phyloP scores from a whole-genome alignment of 495 filamentous ascomycete genomes.

The Talaromyces proteolyticus region DNA sequence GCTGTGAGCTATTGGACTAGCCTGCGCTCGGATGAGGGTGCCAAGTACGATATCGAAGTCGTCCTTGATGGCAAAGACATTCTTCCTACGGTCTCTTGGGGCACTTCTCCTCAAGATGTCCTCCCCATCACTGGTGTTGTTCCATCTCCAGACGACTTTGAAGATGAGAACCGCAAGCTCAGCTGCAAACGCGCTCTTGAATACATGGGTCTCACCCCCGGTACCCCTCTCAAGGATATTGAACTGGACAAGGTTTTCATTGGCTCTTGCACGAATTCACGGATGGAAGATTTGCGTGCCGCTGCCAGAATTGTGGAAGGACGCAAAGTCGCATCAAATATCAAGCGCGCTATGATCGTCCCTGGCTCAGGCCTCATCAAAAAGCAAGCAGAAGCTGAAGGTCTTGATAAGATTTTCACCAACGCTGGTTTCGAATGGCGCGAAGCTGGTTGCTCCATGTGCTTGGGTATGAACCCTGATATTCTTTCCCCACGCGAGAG shows the following conservation, averaged over 20 bases:
- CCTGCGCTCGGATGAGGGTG: conserved; percentile 76
- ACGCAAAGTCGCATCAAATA: conserved; percentile 74
- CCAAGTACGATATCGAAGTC: conserved; percentile 81
- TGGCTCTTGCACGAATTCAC: conserved; percentile 94
- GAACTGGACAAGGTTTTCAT: conserved; percentile 94
- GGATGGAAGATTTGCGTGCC: conserved; percentile 91
- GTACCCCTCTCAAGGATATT: conserved; percentile 87
- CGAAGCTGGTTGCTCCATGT: conserved; percentile 98
- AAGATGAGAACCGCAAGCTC: conserved; percentile 67
- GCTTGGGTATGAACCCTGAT: conserved; percentile 98
- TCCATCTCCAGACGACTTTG: conserved; percentile 81
- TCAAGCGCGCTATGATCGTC: conserved; percentile 93
- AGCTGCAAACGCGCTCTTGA: conserved; percentile 77
- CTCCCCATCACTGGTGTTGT: conserved; percentile 87
- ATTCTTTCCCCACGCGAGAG: conserved; percentile 91
- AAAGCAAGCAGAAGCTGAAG: conserved; percentile 84
- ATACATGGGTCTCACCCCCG: conserved; percentile 89
- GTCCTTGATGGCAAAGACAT: conserved; percentile 90
- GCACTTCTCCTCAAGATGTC: conserved; percentile 93
- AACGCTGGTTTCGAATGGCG: conserved; percentile 97
- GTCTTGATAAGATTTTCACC: conserved; percentile 84
- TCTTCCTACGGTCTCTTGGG: conserved; percentile 90
- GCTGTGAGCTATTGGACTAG: conserved; percentile 85
- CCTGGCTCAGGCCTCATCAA: conserved; percentile 95
- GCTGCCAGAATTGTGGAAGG: conserved; percentile 83